These are phyloP conservation scores for Boletus rubropictus DNA, from an alignment of 768 basidiomycete genomes.

Conservation along the genomic window DNA sequence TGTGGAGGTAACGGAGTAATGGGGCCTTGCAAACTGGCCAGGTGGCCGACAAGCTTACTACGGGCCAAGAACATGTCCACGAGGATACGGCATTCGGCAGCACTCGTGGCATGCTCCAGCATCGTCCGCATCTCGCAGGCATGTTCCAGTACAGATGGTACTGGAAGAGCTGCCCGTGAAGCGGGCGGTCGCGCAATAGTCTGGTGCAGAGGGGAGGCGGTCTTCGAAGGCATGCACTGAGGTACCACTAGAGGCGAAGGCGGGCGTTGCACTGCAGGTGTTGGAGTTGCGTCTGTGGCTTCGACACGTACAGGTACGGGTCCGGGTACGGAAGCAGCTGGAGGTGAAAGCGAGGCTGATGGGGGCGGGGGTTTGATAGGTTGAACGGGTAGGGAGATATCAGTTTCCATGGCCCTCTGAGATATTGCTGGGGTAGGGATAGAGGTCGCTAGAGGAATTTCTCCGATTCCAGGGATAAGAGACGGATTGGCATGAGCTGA, in stretches of 20 bases:
- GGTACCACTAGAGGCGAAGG: conserved; percentile 1
- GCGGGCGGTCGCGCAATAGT: conserved; percentile 13
- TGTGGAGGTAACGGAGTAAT: conserved; percentile 34
- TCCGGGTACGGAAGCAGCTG: background rate
- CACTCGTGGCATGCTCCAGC: conserved; percentile 62
- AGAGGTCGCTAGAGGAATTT: background rate
- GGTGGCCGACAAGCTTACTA: conserved; percentile 39
- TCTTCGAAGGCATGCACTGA: conserved; percentile 16
- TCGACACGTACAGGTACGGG: conserved; percentile 7
- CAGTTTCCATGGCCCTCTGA: conserved; percentile 5
- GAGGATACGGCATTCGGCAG: conserved; percentile 80
- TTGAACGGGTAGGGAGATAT: conserved; percentile 3
- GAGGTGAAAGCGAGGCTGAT: conserved; percentile 2
- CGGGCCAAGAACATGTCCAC: conserved; percentile 76
- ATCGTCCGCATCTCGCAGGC: conserved; percentile 64
- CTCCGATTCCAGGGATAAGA: conserved; percentile 7
- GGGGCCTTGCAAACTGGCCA: conserved; percentile 26
- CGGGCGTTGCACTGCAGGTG: background rate
- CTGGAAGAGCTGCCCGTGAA: conserved; percentile 16
- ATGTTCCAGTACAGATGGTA: conserved; percentile 36
- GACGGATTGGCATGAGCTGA: conserved; percentile 3
- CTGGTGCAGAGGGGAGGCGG: conserved; percentile 3
- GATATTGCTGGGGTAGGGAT: conserved; percentile 3
- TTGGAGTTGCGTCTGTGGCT: background rate
- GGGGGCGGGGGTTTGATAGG: conserved; percentile 1